Conservation (phyloP, 2,329 filamentous ascomycete genomes). For the Lachnellula arida region DNA sequence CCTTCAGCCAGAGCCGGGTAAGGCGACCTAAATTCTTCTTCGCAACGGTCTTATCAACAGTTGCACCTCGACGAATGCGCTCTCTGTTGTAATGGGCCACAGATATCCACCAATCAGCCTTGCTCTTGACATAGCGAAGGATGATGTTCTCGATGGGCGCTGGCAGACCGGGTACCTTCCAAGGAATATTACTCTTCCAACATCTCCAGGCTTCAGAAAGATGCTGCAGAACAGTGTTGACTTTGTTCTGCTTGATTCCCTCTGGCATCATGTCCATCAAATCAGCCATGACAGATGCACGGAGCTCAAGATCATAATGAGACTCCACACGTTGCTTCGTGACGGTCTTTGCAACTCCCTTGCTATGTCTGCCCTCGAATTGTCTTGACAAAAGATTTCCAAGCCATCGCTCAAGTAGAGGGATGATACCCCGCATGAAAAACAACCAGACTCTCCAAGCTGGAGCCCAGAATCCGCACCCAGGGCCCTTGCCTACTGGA, state of each 20-base stretch:
- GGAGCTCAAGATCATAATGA: conserved; percentile 94
- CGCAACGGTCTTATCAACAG: conserved; percentile 97
- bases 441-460: conserved; percentile 99
- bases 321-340: conserved; percentile 99
- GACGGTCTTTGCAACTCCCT: conserved; percentile 97
- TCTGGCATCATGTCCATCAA: conserved; percentile 99
- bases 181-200: conserved; percentile 99
- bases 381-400: conserved; percentile 95
- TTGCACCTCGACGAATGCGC: conserved; percentile 91
- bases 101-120: conserved; percentile 99
- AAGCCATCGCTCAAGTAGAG: conserved; percentile 92
- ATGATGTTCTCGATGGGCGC: conserved; percentile 99
- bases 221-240: conserved; percentile 96
- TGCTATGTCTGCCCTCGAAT: conserved; percentile 97
- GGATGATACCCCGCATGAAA: conserved; percentile 98
- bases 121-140: conserved; percentile 95
- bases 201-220: conserved; percentile 97
- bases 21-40: conserved; percentile 98
- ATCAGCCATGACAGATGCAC: conserved; percentile 97
- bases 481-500: conserved; percentile 93
- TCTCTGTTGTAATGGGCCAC: conserved; percentile 99
- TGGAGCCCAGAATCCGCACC: conserved; percentile 98
- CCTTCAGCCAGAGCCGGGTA: conserved; percentile 94
- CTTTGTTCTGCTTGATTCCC: conserved; percentile 98
- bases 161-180: conserved; percentile 95